Conservation (phyloP, 2,329 filamentous ascomycete species). For the Calonectria fujianensis region DNA sequence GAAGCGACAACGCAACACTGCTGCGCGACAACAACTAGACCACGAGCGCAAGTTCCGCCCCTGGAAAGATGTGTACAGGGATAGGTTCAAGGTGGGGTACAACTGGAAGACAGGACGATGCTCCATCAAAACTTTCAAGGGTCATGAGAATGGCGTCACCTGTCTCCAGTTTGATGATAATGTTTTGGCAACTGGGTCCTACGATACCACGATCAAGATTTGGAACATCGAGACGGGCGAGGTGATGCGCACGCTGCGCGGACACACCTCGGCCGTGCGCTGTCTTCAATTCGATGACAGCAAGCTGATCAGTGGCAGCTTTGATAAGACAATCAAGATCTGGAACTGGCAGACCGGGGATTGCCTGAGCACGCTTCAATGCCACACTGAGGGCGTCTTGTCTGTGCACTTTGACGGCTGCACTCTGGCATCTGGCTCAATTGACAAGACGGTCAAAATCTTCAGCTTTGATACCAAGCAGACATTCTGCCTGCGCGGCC, state of each 20-base stretch:
- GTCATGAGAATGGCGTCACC: conserved; percentile 84
- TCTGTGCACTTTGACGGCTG: conserved; percentile 90
- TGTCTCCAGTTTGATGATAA: conserved; percentile 84
- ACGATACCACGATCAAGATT: conserved; percentile 95
- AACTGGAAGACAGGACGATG: conserved; percentile 98
- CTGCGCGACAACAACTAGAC: conserved; percentile 60
- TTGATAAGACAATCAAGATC: conserved; percentile 91
- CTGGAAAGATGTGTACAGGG: conserved; percentile 98
- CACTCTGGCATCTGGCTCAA: conserved; percentile 90
- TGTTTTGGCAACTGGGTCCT: conserved; percentile 94
- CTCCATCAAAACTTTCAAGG: conserved; percentile 87
- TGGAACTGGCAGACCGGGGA: conserved; percentile 98
- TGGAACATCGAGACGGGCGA: conserved; percentile 95
- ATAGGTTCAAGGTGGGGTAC: conserved; percentile 94
- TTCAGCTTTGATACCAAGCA: conserved; percentile 93
- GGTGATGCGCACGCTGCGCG: conserved; percentile 87
- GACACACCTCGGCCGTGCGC: conserved; percentile 89
- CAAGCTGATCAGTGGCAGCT: conserved; percentile 91
- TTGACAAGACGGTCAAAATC: conserved; percentile 92
- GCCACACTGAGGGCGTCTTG: conserved; percentile 89
- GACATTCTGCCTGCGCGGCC: conserved; percentile 86
- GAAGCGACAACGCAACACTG: conserved; percentile 60
- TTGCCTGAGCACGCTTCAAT: conserved; percentile 86
- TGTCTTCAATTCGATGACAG: conserved; percentile 94
- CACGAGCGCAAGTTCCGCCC: conserved; percentile 74